Base-by-base conservation (phyloP, 2,329 filamentous ascomycete species). In the Elsinoe batatas region DNA sequence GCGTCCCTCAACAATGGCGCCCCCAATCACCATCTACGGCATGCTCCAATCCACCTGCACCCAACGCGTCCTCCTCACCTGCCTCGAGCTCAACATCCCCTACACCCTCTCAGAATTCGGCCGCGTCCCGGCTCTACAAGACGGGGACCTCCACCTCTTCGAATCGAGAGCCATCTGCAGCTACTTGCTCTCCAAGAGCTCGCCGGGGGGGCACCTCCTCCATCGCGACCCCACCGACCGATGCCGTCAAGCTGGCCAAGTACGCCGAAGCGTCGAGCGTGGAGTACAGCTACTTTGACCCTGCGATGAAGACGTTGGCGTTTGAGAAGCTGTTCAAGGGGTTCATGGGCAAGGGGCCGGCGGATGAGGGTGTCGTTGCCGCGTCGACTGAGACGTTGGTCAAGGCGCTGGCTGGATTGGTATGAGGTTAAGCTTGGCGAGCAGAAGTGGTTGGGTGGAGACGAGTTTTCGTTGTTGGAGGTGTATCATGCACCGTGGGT, bases 141-240 rank as follows among this genome's bases (percentile, higher is more conserved):
- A 65, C 57, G 61, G 57, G 26, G 61, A 62, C 7, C 61, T 66
- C 57, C 61, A 60, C 22, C 60, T 69, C 51, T 69, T 67, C 58
- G 67, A 68, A 49, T 67, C 64, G 20, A 63, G 61, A 5, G 62
- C 63, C 37, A 69, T 69, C 38, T 59, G 65, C 22, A 63, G 62
- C 56, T 68, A 66, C 44, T 60, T 68, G 22, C 63, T 67, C 57
- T 61, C 64, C 18, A 61, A 61, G 20, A 64, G 65, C 1, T 56
- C 3, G 15, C 3, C 36, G n/a, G 12, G 36, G 36, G 3, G 36
- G 36, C 11, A 63, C 36, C 36, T 3, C 22, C 6, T 26, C 22
- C 26, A 32, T 49, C 18, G 22, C 20, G 10, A 35, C 8, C 1
- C 18, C 12, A 33, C 43, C 17, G 12, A n/a, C 13, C 13, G 32